Evolutionary conservation across 2,329 filamentous ascomycete species (phyloP), one percentile per base, ranked within the genome.

Genomic region (Colletotrichum sp.): DNA sequence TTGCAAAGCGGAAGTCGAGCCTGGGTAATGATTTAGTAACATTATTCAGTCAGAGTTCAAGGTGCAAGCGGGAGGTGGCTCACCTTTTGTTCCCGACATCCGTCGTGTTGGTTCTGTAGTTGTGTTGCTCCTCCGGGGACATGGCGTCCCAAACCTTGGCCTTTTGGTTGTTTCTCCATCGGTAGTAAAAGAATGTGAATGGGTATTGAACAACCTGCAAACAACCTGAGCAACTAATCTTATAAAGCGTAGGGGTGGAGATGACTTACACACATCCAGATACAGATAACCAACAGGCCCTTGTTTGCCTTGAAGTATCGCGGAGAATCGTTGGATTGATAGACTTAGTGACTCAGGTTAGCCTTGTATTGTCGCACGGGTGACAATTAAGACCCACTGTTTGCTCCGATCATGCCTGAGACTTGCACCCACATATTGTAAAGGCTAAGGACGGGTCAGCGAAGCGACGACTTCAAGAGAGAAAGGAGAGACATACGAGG

Each of bases 351-450:
- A 0, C 36, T 1, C 10, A 32, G 79, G 77, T 34, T 76, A 52
- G 32, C 3, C 30, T 15, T 3, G 13, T 16, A 0, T 21, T 1
- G 8, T 34, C 2, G 28, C 16, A 8, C 18, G 3, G 28, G 4
- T n/a, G 9, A 60, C 28, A 9, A 26, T 66, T 18, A 3, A 48
- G 2, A 10, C 82, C 79, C 36, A 84, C 83, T 83, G 64, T 85
- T 84, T 2, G 73, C 73, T 13, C 73, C 73, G 8, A 75, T 75
- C 80, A 85, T 85, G 30, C 82, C 83, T 24, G 83, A 84, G 21
- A 79, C 80, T 84, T 84, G 82, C 65, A 85, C 83, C 73, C 78
- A 84, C 83, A 85, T 85, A 76, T 92, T 92, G 78, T 92, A 92
- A 18, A 91, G 81, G 1, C 73, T 75, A 8, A 8, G 5, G 4